Base-by-base conservation (phyloP, 441 rosid genomes). In the Erodium texanum region DNA sequence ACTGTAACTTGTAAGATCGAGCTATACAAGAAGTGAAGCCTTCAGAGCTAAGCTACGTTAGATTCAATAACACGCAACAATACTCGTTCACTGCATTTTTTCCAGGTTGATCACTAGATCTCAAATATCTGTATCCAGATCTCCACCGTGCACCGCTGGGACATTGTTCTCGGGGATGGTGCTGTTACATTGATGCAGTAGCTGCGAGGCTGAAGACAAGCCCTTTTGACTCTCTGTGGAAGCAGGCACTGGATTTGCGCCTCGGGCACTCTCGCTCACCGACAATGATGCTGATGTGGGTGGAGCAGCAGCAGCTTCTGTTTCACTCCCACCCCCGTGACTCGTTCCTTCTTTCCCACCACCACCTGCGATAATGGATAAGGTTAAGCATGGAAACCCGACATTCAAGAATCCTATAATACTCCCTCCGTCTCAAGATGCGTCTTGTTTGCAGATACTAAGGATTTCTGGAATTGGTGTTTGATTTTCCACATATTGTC, bases 311-410 rank as follows among this genome's bases (percentile, higher is more conserved):
- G 78, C 68, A 10, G 73, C 66, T 67, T 87, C 95, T 5, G 74
- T 71, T 78, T 87, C 98, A 23, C 66, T 73, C 65, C 73, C 79
- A 66, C 84, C 81, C 67, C 82, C 82, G 38, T 70, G 83, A 65
- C 59, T 68, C n/a, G 66, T 20, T 34, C 78, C 67, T 6, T 82
- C 88, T 75, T 82, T 81, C 2, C 67, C 75, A 74, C 82, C 84
- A 68, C 52, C 52, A 69, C 64, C 65, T 63, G 43, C 43, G 27
- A 27, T 68, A 20, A 70, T 68, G 22, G 23, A 7, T 18, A 54
- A 54, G 61, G 54, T 48, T 48, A 43, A 43, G 50, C 50, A 43
- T 43, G 50, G 7, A 43, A 43, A 43, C 4, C 15, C 50, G n/a
- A 43, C 15, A 43, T 11, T 11, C 50, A 43, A 10, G 50, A 43